Conservation (phyloP, 2,329 filamentous ascomycete species). For the Xylaria sp. region DNA sequence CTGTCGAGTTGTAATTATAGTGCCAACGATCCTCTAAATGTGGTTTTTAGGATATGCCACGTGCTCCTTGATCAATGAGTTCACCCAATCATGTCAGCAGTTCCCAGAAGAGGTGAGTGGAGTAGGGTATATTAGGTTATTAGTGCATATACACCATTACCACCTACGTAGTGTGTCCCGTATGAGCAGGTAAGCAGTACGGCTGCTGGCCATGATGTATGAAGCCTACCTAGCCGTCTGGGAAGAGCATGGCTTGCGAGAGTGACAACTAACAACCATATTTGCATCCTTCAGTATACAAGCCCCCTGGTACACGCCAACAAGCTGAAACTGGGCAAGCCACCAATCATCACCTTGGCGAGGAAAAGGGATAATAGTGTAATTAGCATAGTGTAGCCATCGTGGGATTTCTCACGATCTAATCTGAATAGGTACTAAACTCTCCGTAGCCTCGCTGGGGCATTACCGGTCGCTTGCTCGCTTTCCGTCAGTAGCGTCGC, state of each 20-base stretch:
- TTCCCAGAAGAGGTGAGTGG: neutral
- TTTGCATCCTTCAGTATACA: slow-evolving; percentile 8
- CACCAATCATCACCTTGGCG: slow-evolving; percentile 17
- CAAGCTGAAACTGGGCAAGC: slow-evolving; percentile 19
- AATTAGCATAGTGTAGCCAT: slow-evolving; percentile 11
- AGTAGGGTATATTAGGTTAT: neutral
- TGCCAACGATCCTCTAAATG: neutral
- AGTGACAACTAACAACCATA: neutral
- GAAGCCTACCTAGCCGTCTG: neutral
- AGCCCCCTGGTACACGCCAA: neutral
- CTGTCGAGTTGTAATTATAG: slow-evolving; percentile 27
- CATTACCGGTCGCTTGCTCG: slow-evolving; percentile 17
- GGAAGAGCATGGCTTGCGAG: neutral
- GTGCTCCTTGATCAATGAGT: neutral
- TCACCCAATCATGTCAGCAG: slow-evolving; percentile 8
- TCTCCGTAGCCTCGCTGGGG: slow-evolving; percentile 4
- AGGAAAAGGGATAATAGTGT: slow-evolving; percentile 5
- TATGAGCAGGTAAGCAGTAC: no score
- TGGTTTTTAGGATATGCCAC: slow-evolving; percentile 7
- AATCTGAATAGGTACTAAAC: slow-evolving; percentile 15
- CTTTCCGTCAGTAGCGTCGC: slow-evolving; percentile 9
- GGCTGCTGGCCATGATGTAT: no score
- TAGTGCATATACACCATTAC: no score
- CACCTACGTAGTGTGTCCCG: neutral
- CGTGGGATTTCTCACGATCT: slow-evolving; percentile 16